These are phyloP conservation scores for Cryptococcus floricola DNA, from an alignment of 1,284 basidiomycete species.

Conservation along the genomic window DNA sequence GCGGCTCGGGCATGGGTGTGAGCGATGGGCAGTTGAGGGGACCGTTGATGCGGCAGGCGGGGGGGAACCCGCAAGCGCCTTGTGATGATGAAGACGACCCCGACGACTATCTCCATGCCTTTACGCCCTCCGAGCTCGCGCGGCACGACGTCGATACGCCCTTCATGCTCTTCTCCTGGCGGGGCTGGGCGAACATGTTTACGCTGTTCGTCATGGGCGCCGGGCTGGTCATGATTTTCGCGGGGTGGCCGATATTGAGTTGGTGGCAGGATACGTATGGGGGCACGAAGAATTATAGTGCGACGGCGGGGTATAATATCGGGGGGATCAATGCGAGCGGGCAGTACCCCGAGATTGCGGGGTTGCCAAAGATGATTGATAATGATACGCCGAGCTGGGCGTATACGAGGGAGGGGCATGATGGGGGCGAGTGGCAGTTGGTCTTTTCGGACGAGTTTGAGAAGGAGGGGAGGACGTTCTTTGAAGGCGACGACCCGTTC, in stretches of 20 bases:
- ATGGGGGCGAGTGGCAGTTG: slow-evolving; percentile 63
- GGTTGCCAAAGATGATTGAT: slow-evolving; percentile 65
- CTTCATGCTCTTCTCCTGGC: slow-evolving; percentile 42
- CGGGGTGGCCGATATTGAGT: slow-evolving; percentile 69
- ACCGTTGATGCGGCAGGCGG: not conserved
- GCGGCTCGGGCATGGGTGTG: too few species aligned
- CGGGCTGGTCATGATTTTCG: slow-evolving; percentile 62
- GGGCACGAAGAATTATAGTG: slow-evolving; percentile 10
- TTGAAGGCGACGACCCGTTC: slow-evolving; percentile 54
- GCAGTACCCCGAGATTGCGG: slow-evolving; percentile 56
- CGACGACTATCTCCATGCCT: slow-evolving; percentile 60
- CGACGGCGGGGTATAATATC: slow-evolving; percentile 57
- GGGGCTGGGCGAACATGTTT: slow-evolving; percentile 56
- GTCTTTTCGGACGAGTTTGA: slow-evolving; percentile 89
- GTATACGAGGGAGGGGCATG: slow-evolving; percentile 61
- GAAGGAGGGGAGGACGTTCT: slow-evolving; percentile 56
- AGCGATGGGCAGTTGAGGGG: not conserved
- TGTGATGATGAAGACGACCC: slow-evolving; percentile 43
- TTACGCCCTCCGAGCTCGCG: slow-evolving; percentile 29
- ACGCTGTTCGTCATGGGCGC: slow-evolving; percentile 49
- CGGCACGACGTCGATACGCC: slow-evolving; percentile 45
- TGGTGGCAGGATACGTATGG: slow-evolving; percentile 51
- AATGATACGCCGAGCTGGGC: slow-evolving; percentile 60
- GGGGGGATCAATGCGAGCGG: slow-evolving; percentile 75
- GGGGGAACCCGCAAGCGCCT: not conserved